Conservation (phyloP, 352 stramenopile species). For the Phytophthora pseudosyringae region DNA sequence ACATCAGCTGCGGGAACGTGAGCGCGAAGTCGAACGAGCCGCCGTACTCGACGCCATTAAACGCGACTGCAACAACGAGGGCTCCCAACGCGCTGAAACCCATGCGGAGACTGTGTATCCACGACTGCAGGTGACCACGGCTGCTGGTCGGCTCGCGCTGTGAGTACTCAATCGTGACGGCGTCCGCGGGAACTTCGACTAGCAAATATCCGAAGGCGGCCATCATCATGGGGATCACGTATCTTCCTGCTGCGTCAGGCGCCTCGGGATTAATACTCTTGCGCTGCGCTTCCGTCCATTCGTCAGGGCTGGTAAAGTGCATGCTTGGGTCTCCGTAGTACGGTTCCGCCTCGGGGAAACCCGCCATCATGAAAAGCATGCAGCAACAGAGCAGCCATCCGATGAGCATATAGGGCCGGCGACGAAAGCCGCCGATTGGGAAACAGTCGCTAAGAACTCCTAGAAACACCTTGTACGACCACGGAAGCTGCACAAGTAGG, state of each 20-base stretch:
- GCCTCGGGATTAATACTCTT: conserved; percentile 44
- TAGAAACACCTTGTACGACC: conserved; percentile 62
- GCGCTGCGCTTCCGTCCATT: conserved; percentile 35
- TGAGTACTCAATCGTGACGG: conserved; percentile 63
- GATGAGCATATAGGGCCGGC: conserved; percentile 58
- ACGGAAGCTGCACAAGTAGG: conserved; percentile 50
- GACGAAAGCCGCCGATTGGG: conserved; percentile 52
- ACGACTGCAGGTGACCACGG: conserved; percentile 54
- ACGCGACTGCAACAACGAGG: conserved; percentile 45
- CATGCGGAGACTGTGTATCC: conserved; percentile 55
- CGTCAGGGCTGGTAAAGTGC: conserved; percentile 26
- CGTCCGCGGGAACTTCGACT: conserved; percentile 56
- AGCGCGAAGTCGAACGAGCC: conserved; percentile 58
- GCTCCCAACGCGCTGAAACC: conserved; percentile 48
- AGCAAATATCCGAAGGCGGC: conserved; percentile 64
- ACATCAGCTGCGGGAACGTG: conserved; percentile 58
- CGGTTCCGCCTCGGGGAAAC: conserved; percentile 38
- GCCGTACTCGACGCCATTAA: conserved; percentile 61
- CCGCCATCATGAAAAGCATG: conserved; percentile 54
- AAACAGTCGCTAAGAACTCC: conserved; percentile 63
- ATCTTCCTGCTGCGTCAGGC: conserved; percentile 45
- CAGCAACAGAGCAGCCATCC: conserved; percentile 54
- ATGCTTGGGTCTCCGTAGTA: conserved; percentile 53
- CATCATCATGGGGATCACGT: conserved; percentile 72
- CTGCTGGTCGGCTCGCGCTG: conserved; percentile 56